Evolutionary conservation across 1,284 basidiomycete species (phyloP), one percentile per base, ranked within the genome.

Genomic region (Marasmius fiardii): DNA sequence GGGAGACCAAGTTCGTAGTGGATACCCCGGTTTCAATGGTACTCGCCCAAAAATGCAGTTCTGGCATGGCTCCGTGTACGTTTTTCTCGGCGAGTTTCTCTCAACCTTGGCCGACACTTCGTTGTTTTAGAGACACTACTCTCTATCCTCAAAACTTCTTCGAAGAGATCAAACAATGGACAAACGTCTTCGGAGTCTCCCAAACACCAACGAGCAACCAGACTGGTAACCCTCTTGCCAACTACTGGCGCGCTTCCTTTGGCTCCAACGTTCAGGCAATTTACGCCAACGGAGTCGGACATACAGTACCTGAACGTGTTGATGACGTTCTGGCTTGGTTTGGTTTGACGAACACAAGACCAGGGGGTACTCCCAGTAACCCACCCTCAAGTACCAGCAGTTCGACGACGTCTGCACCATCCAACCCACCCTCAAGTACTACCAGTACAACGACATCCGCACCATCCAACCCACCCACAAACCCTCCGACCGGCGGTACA

Each of bases 41-140:
- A 51, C 71, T 4, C 71, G 75, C 41, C 79, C 80, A 26, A 80
- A 76, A 63, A 70, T 83, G 61, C 77, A 80, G 64, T 68, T 81
- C 58, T 82, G 78, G 78, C 79, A 82, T 63, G 80, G 80, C 53
- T 80, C 79, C 23, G 69, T 66, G 75, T 79, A 64, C 60, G 76
- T 70, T 26, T 51, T 20, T 26, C 37, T 10, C 16, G 23, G 5
- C 16, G 16, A 41, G 28, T 43, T 48, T 20, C 31, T 34, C 18
- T 23, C 34, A 18, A 39, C 10, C 16, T 14, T 54, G 10, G 18
- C 33, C 33, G 49, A 28, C 18, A 20, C 35, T 34, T 41, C 12
- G 14, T 21, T 53, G 50, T 20, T 14, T 10, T 31, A 72, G 71
- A n/a, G 81, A 83, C 63, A 79, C 74, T 18, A 78, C 76, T 8